phyloP scores from a whole-genome alignment of 1,139 yeast species.

The Geotrichum candidum region DNA sequence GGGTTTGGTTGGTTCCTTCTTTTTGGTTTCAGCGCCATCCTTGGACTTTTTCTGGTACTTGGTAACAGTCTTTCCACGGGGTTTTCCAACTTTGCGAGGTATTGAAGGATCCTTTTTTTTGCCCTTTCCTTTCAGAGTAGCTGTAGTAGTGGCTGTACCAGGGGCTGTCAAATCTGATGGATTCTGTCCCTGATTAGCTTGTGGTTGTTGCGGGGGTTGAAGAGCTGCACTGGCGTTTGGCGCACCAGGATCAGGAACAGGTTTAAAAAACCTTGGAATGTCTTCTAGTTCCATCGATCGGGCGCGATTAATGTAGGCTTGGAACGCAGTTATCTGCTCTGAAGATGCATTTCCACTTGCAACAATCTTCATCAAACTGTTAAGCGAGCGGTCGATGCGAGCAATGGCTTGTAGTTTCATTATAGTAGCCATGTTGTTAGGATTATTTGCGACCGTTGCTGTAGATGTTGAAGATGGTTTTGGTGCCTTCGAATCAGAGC shows the following conservation, averaged over 20 bases:
- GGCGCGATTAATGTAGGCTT: constrained; percentile 69
- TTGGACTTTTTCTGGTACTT: constrained; percentile 6
- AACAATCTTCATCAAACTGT: constrained; percentile 69
- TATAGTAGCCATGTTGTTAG: constrained; percentile 71
- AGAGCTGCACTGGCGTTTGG: constrained; percentile 3
- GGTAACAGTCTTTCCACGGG: constrained; percentile 25
- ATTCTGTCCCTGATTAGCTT: constrained; percentile 4
- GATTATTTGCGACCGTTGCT: constrained; percentile 19
- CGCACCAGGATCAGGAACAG: constrained; percentile 15
- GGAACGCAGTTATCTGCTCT: constrained; percentile 68
- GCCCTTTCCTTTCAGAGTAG: constrained; percentile 22
- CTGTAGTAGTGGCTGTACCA: constrained; percentile 23
- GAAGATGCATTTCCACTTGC: constrained; percentile 74
- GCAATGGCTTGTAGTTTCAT: constrained; percentile 79
- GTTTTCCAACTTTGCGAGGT: constrained; percentile 27
- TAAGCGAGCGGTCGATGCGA: constrained; percentile 58
- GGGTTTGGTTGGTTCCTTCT: constrained; percentile 19
- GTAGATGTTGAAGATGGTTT: constrained; percentile 10
- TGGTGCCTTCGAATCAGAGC: neutral
- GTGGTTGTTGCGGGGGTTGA: constrained; percentile 11
- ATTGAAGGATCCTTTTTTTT: constrained; percentile 16
- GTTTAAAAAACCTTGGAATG: constrained; percentile 22
- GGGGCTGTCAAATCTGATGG: constrained; percentile 10
- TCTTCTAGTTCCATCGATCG: constrained; percentile 61
- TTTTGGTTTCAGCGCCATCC: constrained; percentile 12